Evolutionary conservation across 2,329 filamentous ascomycete species (phyloP).

Genomic region (Fusarium secorum): DNA sequence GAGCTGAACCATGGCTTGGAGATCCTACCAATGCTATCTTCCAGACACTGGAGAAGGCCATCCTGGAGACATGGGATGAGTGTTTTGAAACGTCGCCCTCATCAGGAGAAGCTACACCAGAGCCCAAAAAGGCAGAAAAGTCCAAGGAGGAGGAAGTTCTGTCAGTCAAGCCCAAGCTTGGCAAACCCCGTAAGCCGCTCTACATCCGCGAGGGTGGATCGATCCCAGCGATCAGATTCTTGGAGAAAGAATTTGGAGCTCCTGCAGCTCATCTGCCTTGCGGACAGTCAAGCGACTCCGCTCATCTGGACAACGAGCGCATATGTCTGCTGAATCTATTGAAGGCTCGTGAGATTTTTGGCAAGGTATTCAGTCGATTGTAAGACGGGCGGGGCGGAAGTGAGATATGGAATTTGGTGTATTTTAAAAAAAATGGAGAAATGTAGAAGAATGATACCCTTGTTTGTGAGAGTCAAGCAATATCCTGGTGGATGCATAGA

Average conservation of each 20-base stretch:
- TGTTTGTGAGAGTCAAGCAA: neutral
- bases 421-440: conserved; percentile 2
- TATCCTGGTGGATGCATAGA: neutral
- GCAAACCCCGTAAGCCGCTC: conserved; percentile 69
- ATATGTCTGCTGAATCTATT: conserved; percentile 85
- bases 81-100: conserved; percentile 47
- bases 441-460: conserved; percentile 31
- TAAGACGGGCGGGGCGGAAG: conserved; percentile 33
- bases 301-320: conserved; percentile 96
- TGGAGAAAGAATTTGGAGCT: conserved; percentile 92
- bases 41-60: conserved; percentile 82
- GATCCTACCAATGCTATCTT: conserved; percentile 93
- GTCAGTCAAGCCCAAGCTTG: conserved; percentile 27
- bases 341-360: conserved; percentile 92
- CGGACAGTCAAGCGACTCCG: conserved; percentile 91
- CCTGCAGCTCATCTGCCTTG: conserved; percentile 93
- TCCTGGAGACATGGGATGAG: conserved; percentile 83
- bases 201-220: conserved; percentile 97
- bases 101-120: conserved; percentile 19
- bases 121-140: conserved; percentile 20
- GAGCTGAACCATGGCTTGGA: conserved; percentile 95
- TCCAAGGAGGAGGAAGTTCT: conserved; percentile 28
- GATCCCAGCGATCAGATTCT: conserved; percentile 91
- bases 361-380: conserved; percentile 79
- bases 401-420: conserved; percentile 5